phyloP scores from a whole-genome alignment of 129 eudicot species.

The Smallanthus sonchifolius region DNA sequence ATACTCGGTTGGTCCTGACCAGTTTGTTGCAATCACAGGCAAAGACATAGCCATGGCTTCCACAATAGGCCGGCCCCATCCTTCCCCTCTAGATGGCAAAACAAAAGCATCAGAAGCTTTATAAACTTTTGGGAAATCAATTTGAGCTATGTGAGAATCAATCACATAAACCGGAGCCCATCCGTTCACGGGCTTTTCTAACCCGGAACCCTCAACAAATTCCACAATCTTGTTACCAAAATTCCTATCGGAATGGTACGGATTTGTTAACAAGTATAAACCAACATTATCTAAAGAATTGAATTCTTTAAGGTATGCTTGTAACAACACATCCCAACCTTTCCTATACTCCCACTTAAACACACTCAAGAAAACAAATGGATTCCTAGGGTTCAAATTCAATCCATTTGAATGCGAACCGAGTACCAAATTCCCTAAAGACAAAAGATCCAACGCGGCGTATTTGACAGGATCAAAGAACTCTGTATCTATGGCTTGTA shows the following conservation, averaged over 20 bases:
- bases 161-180: conserved; percentile 78
- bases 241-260: conserved; percentile 65
- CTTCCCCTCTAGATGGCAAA: conserved; percentile 83
- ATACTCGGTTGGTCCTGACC: conserved; percentile 93
- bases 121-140: conserved; percentile 61
- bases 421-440: conserved; percentile 43
- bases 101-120: conserved; percentile 70
- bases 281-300: conserved; percentile 41
- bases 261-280: conserved; percentile 60
- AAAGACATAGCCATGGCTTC: conserved; percentile 88
- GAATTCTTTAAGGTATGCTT: conserved; percentile 66
- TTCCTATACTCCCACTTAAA: conserved; percentile 88
- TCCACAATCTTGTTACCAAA: conserved; percentile 71
- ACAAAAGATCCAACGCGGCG: conserved; percentile 34
- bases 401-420: conserved; percentile 31
- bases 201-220: conserved; percentile 41
- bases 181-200: conserved; percentile 50
- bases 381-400: not conserved
- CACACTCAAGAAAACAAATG: conserved; percentile 76
- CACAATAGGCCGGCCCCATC: conserved; percentile 90
- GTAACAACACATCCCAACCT: conserved; percentile 88
- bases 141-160: conserved; percentile 63
- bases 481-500: conserved; percentile 68
- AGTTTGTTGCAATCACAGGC: conserved; percentile 77
- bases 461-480: conserved; percentile 70